Percentiles rank a stretch among this genome's conserved stretches.
Conservation (phyloP, 306 rosid species). For the Oemleria cerasiformis region DNA sequence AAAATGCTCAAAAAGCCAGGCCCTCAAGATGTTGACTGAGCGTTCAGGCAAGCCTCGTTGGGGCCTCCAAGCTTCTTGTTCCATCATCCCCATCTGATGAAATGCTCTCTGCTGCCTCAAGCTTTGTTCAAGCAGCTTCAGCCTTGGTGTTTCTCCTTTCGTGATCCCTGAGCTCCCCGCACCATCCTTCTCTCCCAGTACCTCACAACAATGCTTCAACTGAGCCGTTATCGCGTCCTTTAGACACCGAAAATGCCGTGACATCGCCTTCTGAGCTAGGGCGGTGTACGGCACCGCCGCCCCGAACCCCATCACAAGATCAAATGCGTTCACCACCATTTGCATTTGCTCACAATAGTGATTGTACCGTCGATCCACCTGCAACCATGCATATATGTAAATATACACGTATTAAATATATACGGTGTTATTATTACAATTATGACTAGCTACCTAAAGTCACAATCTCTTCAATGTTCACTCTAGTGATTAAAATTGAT, state of each 20-base stretch:
- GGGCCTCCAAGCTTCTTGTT: conserved; percentile 99
- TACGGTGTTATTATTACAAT: neutral
- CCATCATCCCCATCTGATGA: conserved; percentile 97
- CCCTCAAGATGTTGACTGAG: conserved; percentile 91
- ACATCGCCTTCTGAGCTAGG: conserved; percentile 96
- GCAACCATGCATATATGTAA: conserved; percentile 14
- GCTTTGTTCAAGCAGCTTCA: conserved; percentile 79
- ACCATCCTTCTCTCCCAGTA: conserved; percentile 87
- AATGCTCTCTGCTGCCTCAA: conserved; percentile 89
- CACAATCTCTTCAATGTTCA: neutral
- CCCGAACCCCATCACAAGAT: conserved; percentile 85
- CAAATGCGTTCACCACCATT: conserved; percentile 91
- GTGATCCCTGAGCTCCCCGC: conserved; percentile 71
- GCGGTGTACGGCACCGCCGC: conserved; percentile 93
- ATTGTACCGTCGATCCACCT: conserved; percentile 96
- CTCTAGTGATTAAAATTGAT: too few species aligned
- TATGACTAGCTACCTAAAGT: neutral
- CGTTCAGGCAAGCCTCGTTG: conserved; percentile 98
- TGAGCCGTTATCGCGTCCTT: conserved; percentile 72
- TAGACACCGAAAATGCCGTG: conserved; percentile 89
- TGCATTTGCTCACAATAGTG: conserved; percentile 95
- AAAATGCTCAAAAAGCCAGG: conserved; percentile 99
- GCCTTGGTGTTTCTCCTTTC: conserved; percentile 96
- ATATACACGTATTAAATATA: neutral
- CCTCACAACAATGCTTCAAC: conserved; percentile 70